phyloP scores from a whole-genome alignment of 169 alveolate species.

The Cryptosporidium sp. region DNA sequence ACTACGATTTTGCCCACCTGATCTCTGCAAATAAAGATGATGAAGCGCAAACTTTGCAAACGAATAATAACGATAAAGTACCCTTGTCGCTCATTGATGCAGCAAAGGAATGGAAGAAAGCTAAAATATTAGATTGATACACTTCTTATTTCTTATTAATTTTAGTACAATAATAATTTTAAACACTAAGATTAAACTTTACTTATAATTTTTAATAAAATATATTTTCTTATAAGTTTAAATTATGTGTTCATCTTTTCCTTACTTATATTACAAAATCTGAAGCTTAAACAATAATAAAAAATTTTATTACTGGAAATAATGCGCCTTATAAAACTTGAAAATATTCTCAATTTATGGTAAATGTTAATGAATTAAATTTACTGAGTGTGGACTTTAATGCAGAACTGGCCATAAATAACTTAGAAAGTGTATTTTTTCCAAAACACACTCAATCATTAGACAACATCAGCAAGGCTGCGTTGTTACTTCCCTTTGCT shows the following conservation, averaged over 20 bases:
- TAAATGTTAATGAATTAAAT: conserved; percentile 2
- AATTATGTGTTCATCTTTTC: no score
- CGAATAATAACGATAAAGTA: not conserved
- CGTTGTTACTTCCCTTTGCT: conserved; percentile 49
- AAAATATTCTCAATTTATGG: not conserved
- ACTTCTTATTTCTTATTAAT: not conserved
- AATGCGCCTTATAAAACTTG: not conserved
- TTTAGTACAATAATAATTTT: not conserved
- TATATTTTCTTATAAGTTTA: not conserved
- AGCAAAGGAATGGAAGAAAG: conserved; percentile 60
- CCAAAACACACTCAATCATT: conserved; percentile 45
- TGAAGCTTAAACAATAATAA: not conserved
- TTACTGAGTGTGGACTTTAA: conserved; percentile 34
- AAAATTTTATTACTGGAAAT: not conserved
- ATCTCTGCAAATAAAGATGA: not conserved
- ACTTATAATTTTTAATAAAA: no score
- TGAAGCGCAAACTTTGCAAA: not conserved
- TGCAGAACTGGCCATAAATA: conserved; percentile 24
- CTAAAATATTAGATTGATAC: not conserved
- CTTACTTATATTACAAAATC: no score
- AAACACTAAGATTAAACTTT: no score
- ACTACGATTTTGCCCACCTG: conserved; percentile 8
- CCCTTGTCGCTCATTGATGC: conserved; percentile 51
- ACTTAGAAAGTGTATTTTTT: conserved; percentile 16
- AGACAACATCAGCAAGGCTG: conserved; percentile 57